A percentile compares a stretch with the other conserved stretches of the same genome.
These are phyloP conservation scores for Hippophae rhamnoides DNA, from an alignment of 306 rosid species.

Conservation along the genomic window DNA sequence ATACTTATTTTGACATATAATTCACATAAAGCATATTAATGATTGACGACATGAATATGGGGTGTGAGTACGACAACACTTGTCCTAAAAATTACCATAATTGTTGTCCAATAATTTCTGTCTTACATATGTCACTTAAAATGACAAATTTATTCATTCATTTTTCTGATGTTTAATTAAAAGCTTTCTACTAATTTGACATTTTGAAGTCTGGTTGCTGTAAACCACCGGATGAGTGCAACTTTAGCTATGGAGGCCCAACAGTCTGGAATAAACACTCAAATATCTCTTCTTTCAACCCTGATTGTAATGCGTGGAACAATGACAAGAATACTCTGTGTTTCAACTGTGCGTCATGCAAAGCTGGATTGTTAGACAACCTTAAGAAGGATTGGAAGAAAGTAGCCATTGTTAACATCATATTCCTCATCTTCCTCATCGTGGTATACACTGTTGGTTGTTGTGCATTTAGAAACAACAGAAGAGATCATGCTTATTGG, in stretches of 20 bases:
- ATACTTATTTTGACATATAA: too few relatives aligned
- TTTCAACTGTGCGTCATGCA: slow-evolving; percentile 72
- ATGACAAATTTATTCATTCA: background rate
- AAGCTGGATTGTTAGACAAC: slow-evolving; percentile 70
- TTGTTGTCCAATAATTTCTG: background rate
- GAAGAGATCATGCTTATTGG: slow-evolving; percentile 37
- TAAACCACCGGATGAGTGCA: slow-evolving; percentile 54
- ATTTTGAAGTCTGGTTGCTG: slow-evolving; percentile 76
- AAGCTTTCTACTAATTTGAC: slow-evolving; percentile 1
- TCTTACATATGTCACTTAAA: background rate
- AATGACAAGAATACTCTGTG: slow-evolving; percentile 36
- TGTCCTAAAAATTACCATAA: too few relatives aligned
- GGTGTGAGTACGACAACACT: too few relatives aligned
- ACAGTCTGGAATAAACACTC: slow-evolving; percentile 27
- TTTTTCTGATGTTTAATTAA: too few relatives aligned
- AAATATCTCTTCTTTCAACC: background rate
- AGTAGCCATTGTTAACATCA: slow-evolving; percentile 46
- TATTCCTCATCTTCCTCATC: slow-evolving; percentile 51
- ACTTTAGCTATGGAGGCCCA: slow-evolving; percentile 29
- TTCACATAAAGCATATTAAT: too few relatives aligned
- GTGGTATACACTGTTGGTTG: slow-evolving; percentile 66
- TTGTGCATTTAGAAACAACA: slow-evolving; percentile 73
- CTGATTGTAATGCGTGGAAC: slow-evolving; percentile 52
- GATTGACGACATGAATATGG: too few relatives aligned
- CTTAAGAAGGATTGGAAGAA: slow-evolving; percentile 58